Evolutionary conservation across 345 rosid genomes (phyloP).

Genomic region (Triadica sebifera): DNA sequence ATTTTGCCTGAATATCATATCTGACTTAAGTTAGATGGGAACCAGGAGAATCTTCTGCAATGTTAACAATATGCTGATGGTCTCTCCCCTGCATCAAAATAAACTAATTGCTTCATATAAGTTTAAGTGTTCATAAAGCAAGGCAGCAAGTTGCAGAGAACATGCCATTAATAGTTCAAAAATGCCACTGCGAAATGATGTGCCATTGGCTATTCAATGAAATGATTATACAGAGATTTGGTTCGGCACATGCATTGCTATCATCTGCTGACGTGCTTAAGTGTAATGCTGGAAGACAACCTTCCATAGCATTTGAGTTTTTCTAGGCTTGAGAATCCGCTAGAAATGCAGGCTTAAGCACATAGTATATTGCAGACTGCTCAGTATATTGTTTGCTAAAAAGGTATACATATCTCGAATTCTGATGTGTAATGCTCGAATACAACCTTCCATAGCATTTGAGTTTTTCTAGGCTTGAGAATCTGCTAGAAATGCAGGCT

Average conservation of each 20-base stretch:
- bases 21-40: neutral
- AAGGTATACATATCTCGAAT: neutral
- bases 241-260: neutral
- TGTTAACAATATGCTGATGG: neutral
- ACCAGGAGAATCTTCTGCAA: neutral
- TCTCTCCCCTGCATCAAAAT: slow-evolving; percentile 1
- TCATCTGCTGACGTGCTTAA: neutral
- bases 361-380: neutral
- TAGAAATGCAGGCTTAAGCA: neutral
- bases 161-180: too few species aligned
- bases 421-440: too few species aligned
- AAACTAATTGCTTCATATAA: neutral
- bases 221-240: neutral
- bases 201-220: neutral
- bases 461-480: neutral
- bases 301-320: neutral
- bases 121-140: neutral
- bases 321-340: too few species aligned
- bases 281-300: neutral
- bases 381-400: too few species aligned
- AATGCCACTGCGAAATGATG: neutral
- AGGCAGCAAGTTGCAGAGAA: neutral
- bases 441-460: too few species aligned
- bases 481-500: neutral
- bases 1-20: too few species aligned